Conservation (phyloP, 2,329 filamentous ascomycete species). For the Zalaria obscura region DNA sequence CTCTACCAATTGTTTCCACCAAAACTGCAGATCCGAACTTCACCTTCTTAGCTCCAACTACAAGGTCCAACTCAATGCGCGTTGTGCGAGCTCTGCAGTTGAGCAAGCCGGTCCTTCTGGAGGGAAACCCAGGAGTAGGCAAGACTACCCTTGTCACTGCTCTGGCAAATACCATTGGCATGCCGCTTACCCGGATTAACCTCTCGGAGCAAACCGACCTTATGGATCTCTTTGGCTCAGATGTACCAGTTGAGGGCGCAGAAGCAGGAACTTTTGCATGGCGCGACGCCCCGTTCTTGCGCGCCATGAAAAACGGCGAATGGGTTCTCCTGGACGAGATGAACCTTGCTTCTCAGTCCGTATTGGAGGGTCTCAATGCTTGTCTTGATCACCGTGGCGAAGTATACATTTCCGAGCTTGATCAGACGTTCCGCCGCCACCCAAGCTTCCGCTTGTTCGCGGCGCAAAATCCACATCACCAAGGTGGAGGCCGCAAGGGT, state of each 20-base stretch:
- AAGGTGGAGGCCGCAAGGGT: slow-evolving; percentile 89
- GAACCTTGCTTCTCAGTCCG: slow-evolving; percentile 94
- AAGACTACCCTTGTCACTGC: slow-evolving; percentile 91
- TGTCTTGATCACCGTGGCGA: slow-evolving; percentile 94
- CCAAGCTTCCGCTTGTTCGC: slow-evolving; percentile 88
- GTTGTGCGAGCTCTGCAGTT: slow-evolving; percentile 81
- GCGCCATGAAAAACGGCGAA: slow-evolving; percentile 90
- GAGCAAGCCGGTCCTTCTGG: slow-evolving; percentile 79
- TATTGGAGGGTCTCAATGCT: slow-evolving; percentile 89
- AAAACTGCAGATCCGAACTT: slow-evolving; percentile 41
- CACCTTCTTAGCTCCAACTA: slow-evolving; percentile 80
- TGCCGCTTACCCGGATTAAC: slow-evolving; percentile 83
- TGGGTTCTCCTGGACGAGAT: slow-evolving; percentile 98
- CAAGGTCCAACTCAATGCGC: slow-evolving; percentile 77
- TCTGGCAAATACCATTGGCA: slow-evolving; percentile 64
- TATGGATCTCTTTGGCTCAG: slow-evolving; percentile 93
- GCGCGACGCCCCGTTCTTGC: slow-evolving; percentile 88
- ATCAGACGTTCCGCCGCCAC: slow-evolving; percentile 85
- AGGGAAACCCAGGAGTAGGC: slow-evolving; percentile 94
- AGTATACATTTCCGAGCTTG: slow-evolving; percentile 87
- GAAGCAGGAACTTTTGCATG: slow-evolving; percentile 84
- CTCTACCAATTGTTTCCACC: slow-evolving; percentile 30
- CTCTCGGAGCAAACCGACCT: slow-evolving; percentile 95
- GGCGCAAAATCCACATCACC: slow-evolving; percentile 93
- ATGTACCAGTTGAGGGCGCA: slow-evolving; percentile 88